These are phyloP conservation scores for Fusarium concolor DNA, from an alignment of 2,329 filamentous ascomycete genomes.

Conservation along the genomic window DNA sequence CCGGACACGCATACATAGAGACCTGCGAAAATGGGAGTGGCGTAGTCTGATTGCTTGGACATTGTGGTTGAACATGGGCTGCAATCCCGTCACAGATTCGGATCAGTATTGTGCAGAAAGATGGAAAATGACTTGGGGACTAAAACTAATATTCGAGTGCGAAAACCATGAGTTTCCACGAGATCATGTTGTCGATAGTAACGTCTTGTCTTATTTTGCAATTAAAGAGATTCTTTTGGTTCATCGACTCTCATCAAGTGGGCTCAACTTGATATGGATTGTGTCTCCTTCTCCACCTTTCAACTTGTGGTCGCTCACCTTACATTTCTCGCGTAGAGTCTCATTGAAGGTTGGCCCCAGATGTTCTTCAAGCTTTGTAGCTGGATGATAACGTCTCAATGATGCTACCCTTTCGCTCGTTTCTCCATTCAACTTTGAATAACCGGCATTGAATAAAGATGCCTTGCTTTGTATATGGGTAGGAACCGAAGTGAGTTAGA, in stretches of 20 bases:
- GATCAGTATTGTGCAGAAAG: constrained; percentile 2
- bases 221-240: neutral
- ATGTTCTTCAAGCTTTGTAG: too few species aligned
- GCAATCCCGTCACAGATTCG: constrained; percentile 13
- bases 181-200: constrained; percentile 32
- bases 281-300: neutral
- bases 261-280: neutral
- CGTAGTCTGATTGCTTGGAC: constrained; percentile 9
- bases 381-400: too few species aligned
- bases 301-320: neutral
- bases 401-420: too few species aligned
- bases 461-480: too few species aligned
- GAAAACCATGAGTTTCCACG: constrained; percentile 16
- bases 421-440: too few species aligned
- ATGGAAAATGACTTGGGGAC: constrained; percentile 15
- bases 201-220: constrained; percentile 21
- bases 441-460: too few species aligned
- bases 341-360: neutral
- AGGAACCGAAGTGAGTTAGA: too few species aligned
- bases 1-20: constrained; percentile 20
- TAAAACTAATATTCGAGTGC: constrained; percentile 25
- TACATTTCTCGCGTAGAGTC: neutral
- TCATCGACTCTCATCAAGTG: neutral
- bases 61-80: constrained; percentile 4
- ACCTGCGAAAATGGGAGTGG: constrained; percentile 13